Conservation (phyloP, 2,329 filamentous ascomycete species). For the Trichoderma sp. region DNA sequence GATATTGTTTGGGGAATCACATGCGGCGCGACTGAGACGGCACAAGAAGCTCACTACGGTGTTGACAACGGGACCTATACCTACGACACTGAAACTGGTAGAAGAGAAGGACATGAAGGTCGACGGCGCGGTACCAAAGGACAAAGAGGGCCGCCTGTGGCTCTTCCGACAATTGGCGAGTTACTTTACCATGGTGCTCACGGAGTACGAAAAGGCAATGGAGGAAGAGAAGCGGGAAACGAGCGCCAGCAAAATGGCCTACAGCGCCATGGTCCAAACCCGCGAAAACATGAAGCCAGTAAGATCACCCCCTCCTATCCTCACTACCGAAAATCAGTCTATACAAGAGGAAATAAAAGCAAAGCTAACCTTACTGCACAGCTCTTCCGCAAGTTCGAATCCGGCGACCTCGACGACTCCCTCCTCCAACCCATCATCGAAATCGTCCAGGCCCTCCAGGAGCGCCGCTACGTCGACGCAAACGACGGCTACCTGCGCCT, state of each 20-base stretch:
- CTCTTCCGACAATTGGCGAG: conserved; percentile 85
- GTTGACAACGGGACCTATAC: conserved; percentile 74
- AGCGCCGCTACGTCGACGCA: conserved; percentile 88
- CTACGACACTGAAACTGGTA: conserved; percentile 76
- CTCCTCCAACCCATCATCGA: conserved; percentile 82
- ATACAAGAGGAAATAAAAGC: neutral
- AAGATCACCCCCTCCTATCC: conserved; percentile 25
- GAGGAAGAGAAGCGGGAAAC: conserved; percentile 62
- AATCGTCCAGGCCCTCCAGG: conserved; percentile 87
- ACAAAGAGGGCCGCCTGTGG: conserved; percentile 64
- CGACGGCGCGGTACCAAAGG: conserved; percentile 56
- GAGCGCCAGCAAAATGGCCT: conserved; percentile 76
- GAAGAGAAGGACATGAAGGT: conserved; percentile 89
- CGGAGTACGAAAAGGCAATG: conserved; percentile 80
- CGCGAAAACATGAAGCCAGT: conserved; percentile 81
- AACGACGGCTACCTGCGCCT: conserved; percentile 92
- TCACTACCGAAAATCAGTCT: neutral
- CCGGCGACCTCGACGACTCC: conserved; percentile 71
- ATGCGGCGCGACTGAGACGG: conserved; percentile 64
- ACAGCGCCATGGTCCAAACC: conserved; percentile 81
- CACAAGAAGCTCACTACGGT: conserved; percentile 64
- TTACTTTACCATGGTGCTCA: conserved; percentile 95
- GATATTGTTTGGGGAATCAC: conserved; percentile 76
- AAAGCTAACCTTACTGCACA: conserved; percentile 25
- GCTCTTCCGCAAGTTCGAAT: conserved; percentile 87